Evolutionary conservation across 495 filamentous ascomycete genomes (phyloP), one percentile per base, ranked within the genome.

Genomic region (Tetracladium marchalianum): DNA sequence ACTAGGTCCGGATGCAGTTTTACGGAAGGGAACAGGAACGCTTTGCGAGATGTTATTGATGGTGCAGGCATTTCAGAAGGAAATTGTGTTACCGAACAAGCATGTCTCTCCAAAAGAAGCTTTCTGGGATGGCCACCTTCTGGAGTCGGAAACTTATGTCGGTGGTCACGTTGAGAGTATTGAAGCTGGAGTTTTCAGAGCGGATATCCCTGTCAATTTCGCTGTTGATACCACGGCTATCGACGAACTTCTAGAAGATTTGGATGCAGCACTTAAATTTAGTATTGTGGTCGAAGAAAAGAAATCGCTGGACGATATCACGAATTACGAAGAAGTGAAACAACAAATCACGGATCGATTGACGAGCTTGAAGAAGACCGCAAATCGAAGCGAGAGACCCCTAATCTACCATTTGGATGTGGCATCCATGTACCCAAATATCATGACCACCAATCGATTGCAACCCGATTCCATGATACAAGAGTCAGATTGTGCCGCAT

Each of bases 141-240:
- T 99, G 12, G 92, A 97, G 48, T 93, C 90, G 0, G 89, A 97
- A 64, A 99, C 92, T 0, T 99, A 99, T 55, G 92, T 99, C 18
- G 92, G 92, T 52, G 92, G 92, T 38, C 93, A 99, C 68, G 92
- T 99, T 52, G 92, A 99, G 65, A 95, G 87, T 85, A 97, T 99
- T 42, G 93, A 99, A 65, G 92, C 92, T 39, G 92, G 92, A 42
- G 90, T 99, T 16, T 99, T 99, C 58, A 82, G 92, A 42, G 83
- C 86, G 27, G 92, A 99, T 62, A 95, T 99, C 40, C 89, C 92
- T 0, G 85, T 85, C 46, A 84, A 90, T 50, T 99, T 99, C 63
- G 83, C 75, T 1, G 71, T 99, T 16, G 90, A 99, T 47, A 75
- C 88, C 0, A 73, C 72, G 2, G 92, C 92, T 2, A 78, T 96